These are phyloP conservation scores for Botrytis medusae DNA, from an alignment of 2,329 filamentous ascomycete species.

Conservation along the genomic window DNA sequence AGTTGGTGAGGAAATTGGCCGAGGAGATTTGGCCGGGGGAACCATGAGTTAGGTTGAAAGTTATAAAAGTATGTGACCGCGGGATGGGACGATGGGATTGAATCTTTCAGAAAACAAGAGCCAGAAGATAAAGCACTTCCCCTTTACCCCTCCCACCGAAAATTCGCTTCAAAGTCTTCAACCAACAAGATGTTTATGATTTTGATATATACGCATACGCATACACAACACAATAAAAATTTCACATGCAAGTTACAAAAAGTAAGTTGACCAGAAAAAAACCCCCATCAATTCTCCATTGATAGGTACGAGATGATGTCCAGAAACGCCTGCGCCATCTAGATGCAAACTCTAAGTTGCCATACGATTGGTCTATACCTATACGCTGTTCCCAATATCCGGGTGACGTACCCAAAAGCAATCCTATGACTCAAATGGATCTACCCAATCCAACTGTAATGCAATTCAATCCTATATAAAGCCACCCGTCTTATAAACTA, in stretches of 20 bases:
- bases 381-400: neutral
- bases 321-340: constrained; percentile 11
- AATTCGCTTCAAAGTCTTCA: neutral
- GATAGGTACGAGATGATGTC: neutral
- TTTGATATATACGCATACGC: too few relatives aligned
- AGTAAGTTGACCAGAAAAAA: neutral
- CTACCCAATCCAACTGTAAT: neutral
- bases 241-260: neutral
- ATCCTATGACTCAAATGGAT: neutral
- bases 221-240: neutral
- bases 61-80: too few relatives aligned
- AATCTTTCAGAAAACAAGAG: neutral
- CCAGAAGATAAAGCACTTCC: neutral
- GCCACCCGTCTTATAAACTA: neutral
- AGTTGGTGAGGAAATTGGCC: constrained; percentile 68
- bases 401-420: neutral
- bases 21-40: constrained; percentile 63
- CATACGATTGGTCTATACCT: neutral
- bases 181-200: too few relatives aligned
- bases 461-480: neutral
- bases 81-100: neutral
- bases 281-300: neutral
- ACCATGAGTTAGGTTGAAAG: constrained; percentile 22
- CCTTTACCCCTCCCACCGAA: neutral
- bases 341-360: neutral